Percentiles rank a stretch among this genome's conserved stretches.
These are phyloP conservation scores for Diaporthe sp. DNA, from an alignment of 2,329 filamentous ascomycete genomes.

Conservation along the genomic window DNA sequence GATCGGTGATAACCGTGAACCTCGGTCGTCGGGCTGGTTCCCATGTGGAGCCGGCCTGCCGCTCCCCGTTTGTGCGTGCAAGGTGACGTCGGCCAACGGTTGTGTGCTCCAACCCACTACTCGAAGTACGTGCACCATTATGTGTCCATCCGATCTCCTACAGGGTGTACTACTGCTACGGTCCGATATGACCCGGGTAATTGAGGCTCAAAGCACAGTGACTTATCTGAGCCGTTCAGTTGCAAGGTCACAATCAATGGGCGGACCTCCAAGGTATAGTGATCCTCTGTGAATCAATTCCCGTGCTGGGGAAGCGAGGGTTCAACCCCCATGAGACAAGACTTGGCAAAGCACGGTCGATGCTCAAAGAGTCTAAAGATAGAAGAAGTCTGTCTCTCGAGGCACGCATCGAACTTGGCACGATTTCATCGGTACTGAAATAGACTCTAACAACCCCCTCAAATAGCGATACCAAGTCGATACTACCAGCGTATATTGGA, in stretches of 20 bases:
- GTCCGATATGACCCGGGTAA: background rate
- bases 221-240: background rate
- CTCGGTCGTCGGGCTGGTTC: slow-evolving; percentile 33
- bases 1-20: slow-evolving; percentile 33
- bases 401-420: slow-evolving; percentile 7
- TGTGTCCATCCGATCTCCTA: slow-evolving; percentile 27
- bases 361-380: slow-evolving; percentile 7
- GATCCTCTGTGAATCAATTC: background rate
- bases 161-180: background rate
- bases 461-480: background rate
- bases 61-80: background rate
- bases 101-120: background rate
- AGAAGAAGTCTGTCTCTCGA: slow-evolving; percentile 3
- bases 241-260: background rate
- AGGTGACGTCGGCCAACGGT: slow-evolving; percentile 16
- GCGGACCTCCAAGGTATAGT: background rate
- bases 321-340: background rate
- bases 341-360: background rate
- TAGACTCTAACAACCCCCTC: slow-evolving; percentile 17
- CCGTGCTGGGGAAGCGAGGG: background rate
- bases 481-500: background rate
- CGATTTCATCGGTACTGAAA: slow-evolving; percentile 20
- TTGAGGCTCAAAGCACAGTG: background rate
- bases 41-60: slow-evolving; percentile 36
- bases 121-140: background rate